These are phyloP conservation scores for Ustilago bromivora DNA, from an alignment of 1,284 basidiomycete species.

Conservation along the genomic window DNA sequence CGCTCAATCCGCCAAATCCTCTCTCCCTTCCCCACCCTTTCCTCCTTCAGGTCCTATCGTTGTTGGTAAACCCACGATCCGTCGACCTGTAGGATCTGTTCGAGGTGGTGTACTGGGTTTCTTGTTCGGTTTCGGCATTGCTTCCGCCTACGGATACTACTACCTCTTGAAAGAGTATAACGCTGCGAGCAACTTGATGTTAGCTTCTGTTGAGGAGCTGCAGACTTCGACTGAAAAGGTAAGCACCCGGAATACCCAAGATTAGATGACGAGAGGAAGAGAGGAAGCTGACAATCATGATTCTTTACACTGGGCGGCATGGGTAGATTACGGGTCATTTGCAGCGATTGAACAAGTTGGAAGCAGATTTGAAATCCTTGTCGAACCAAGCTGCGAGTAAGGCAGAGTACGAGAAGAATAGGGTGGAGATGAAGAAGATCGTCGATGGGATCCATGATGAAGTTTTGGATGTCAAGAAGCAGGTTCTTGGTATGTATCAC, in stretches of 20 bases:
- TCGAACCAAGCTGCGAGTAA: conserved; percentile 28
- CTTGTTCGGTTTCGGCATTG: conserved; percentile 85
- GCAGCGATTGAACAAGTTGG: conserved; percentile 49
- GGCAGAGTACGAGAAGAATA: conserved; percentile 39
- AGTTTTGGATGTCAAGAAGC: conserved; percentile 48
- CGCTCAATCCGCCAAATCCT: conserved; percentile 25
- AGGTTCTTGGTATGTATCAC: conserved; percentile 36
- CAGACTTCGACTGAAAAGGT: conserved; percentile 86
- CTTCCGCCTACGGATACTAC: conserved; percentile 83
- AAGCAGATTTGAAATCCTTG: conserved; percentile 52
- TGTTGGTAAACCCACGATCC: conserved; percentile 34
- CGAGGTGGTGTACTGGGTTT: conserved; percentile 78
- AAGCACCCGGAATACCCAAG: background rate
- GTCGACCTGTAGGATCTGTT: conserved; percentile 44
- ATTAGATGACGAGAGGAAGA: background rate
- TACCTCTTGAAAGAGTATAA: conserved; percentile 91
- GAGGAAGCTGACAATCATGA: background rate
- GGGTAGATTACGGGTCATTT: conserved; percentile 48
- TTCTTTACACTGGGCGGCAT: background rate
- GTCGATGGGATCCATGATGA: conserved; percentile 55
- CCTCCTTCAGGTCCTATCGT: conserved; percentile 39
- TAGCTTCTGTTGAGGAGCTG: conserved; percentile 87
- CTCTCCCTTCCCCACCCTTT: conserved; percentile 25
- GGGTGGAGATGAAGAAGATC: conserved; percentile 48
- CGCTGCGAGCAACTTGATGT: conserved; percentile 81